phyloP scores from a whole-genome alignment of 306 rosid species.

The Hippophae tibetana region DNA sequence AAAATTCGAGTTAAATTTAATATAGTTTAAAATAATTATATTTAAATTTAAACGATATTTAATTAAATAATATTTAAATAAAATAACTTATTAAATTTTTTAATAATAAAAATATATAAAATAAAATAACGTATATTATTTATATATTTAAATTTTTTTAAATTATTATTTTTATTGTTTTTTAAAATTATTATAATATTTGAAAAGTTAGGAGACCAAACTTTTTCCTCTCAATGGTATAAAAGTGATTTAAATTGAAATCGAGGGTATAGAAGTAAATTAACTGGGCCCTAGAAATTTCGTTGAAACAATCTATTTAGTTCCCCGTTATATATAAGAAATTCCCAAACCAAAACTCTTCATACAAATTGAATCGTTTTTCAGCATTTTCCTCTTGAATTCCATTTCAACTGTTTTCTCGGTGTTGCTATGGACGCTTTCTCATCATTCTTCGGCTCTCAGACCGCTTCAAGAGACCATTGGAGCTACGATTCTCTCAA shows the following conservation, averaged over 20 bases:
- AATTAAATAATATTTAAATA: too few species aligned
- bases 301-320: conserved; percentile 2
- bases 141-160: too few species aligned
- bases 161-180: too few species aligned
- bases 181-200: too few species aligned
- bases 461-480: conserved; percentile 35
- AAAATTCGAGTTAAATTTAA: too few species aligned
- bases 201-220: too few species aligned
- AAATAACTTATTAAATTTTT: too few species aligned
- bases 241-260: too few species aligned
- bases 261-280: conserved; percentile 2
- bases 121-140: too few species aligned
- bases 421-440: conserved; percentile 40
- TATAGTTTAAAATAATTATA: too few species aligned
- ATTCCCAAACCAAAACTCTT: background rate
- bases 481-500: conserved; percentile 71
- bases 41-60: too few species aligned
- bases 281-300: conserved; percentile 7
- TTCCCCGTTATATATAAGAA: background rate
- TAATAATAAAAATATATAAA: too few species aligned
- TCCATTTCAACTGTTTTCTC: background rate
- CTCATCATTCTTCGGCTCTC: conserved; percentile 58
- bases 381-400: background rate
- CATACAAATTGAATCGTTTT: background rate
- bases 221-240: background rate